Evolutionary conservation across 1,139 yeast genomes (phyloP).

Genomic region (Yamadazyma jaroonii): DNA sequence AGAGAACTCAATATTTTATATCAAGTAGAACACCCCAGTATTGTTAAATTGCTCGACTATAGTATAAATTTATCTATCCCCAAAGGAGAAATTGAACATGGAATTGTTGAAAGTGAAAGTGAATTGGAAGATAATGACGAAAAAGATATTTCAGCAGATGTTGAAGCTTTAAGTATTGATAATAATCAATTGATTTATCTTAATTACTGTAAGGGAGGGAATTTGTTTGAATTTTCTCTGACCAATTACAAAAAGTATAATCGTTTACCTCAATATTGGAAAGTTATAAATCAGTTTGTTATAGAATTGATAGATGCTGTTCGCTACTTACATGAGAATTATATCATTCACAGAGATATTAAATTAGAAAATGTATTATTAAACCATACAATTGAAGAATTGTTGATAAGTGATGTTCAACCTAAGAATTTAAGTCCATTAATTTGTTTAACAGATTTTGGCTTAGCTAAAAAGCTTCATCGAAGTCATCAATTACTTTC

Average conservation of each 20-base stretch:
- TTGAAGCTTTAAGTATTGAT: conserved; percentile 18
- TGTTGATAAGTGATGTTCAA: conserved; percentile 6
- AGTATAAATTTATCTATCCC: conserved; percentile 22
- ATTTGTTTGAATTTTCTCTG: conserved; percentile 60
- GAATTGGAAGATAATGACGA: conserved; percentile 5
- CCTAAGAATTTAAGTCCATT: conserved; percentile 20
- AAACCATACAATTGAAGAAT: conserved; percentile 24
- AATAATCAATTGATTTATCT: conserved; percentile 55
- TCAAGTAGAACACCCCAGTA: conserved; percentile 42
- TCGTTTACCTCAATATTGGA: conserved; percentile 35
- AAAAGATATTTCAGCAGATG: conserved; percentile 12
- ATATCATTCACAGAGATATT: conserved; percentile 82
- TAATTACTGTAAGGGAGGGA: conserved; percentile 83
- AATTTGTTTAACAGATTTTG: conserved; percentile 80
- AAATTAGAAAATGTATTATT: conserved; percentile 79
- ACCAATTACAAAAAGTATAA: conserved; percentile 11
- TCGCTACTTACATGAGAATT: conserved; percentile 63
- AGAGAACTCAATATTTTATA: conserved; percentile 73
- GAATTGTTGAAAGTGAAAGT: conserved; percentile 18
- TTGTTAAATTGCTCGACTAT: conserved; percentile 34
- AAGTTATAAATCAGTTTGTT: conserved; percentile 57
- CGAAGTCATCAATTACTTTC: conserved; percentile 59
- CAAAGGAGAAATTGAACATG: conserved; percentile 19
- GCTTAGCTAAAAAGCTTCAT: conserved; percentile 69
- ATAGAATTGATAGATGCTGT: conserved; percentile 70